Base-by-base conservation (phyloP, 2,329 filamentous ascomycete genomes). In the Alternaria gaisen region DNA sequence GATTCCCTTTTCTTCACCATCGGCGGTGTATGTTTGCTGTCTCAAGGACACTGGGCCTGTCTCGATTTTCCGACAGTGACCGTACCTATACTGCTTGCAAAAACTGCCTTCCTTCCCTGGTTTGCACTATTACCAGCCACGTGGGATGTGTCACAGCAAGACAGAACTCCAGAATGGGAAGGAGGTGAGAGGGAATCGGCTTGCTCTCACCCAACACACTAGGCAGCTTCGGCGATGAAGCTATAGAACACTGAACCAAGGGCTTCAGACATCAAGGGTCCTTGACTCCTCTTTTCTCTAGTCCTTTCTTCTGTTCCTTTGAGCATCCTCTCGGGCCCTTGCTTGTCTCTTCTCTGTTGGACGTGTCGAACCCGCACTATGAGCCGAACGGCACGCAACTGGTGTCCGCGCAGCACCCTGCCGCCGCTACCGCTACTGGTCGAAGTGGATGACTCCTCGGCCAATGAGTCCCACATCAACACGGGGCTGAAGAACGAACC, bases 361-460 rank as follows among this genome's bases (percentile, higher is more conserved):
- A 20, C n/a, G 18, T 24, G 8, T 43, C 22, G 41, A 55, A 24
- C 34, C 11, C 40, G 41, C 47, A 53, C n/a, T 56, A 57, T 55
- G 62, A 41, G 24, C 16, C 55, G 62, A 34, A 56, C 56, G 12
- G 30, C 53, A 16, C 22, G 38, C 24, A 52, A 20, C 10, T 55
- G 41, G 40, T 57, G 44, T 36, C 43, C 32, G 34, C 56, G 56
- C 44, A 60, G 18, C 22, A 38, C 56, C 11, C 48, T 57, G 26
- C 44, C 34, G 16, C 46, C 41, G 12, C 36, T 42, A 5, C 26
- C 46, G 16, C 14, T 18, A 6, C 9, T 40, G 42, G 10, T 59
- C 11, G 47, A 56, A 14, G 30, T 18, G n/a, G n/a, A 26, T 3
- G 43, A 48, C n/a, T 34, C 11, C 36, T 16, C n/a, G 14, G 9